These are phyloP conservation scores for Sisymbrium irio DNA, from an alignment of 345 rosid genomes.

Conservation along the genomic window DNA sequence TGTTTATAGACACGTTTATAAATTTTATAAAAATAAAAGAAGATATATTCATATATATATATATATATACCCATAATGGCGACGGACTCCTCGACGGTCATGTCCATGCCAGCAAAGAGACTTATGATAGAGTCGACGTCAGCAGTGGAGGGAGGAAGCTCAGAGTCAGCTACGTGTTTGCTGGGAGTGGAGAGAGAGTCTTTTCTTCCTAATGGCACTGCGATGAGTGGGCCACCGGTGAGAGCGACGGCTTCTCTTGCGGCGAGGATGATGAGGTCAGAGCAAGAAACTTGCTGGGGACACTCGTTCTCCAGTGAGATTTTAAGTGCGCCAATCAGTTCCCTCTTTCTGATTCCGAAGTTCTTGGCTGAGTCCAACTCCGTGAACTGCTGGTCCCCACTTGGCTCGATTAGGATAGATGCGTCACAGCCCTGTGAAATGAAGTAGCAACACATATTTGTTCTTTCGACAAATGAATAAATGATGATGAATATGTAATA, in stretches of 20 bases:
- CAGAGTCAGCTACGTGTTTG: conserved; percentile 38
- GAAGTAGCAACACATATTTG: neutral
- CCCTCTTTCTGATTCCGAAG: conserved; percentile 47
- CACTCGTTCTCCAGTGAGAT: conserved; percentile 41
- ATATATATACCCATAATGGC: conserved; percentile 52
- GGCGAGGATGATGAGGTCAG: conserved; percentile 45
- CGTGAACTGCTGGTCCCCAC: conserved; percentile 19
- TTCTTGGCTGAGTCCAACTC: conserved; percentile 43
- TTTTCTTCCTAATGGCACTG: conserved; percentile 42
- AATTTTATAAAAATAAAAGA: too few relatives aligned
- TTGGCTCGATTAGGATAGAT: conserved; percentile 40
- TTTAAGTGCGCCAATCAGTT: conserved; percentile 35
- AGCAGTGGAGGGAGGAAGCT: conserved; percentile 41
- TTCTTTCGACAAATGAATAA: neutral
- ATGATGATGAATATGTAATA: neutral
- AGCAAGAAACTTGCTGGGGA: conserved; percentile 45
- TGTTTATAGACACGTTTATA: too few relatives aligned
- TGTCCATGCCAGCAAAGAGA: conserved; percentile 33
- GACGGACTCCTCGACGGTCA: conserved; percentile 45
- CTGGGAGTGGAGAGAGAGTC: conserved; percentile 31
- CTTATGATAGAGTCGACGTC: conserved; percentile 38
- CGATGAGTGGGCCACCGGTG: conserved; percentile 38
- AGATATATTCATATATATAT: neutral
- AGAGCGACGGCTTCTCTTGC: conserved; percentile 46
- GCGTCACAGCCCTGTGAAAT: conserved; percentile 46